Conservation (phyloP, 2,329 filamentous ascomycete genomes). For the Calonectria hawksworthii region DNA sequence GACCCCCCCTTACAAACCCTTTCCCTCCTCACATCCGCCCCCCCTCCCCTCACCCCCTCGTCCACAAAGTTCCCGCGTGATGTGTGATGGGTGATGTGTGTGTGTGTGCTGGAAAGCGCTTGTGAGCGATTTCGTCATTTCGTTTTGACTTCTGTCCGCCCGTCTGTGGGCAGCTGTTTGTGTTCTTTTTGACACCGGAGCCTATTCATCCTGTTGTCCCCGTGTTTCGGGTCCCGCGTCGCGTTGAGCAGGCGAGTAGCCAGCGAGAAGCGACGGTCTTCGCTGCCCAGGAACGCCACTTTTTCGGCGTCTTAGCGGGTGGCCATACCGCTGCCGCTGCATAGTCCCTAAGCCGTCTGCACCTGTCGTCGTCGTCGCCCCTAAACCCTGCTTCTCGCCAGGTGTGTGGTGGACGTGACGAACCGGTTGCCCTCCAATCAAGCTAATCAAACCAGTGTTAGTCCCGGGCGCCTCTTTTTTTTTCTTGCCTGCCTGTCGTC, state of each 20-base stretch:
- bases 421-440: not conserved
- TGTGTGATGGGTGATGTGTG: not conserved
- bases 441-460: slow-evolving; percentile 13
- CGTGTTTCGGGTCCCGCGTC: not conserved
- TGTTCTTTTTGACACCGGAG: not conserved
- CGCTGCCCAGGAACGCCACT: not conserved
- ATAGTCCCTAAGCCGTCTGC: not conserved
- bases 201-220: not conserved
- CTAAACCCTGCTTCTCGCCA: not conserved
- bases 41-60: not conserved
- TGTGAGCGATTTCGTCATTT: not conserved
- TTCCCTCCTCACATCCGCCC: not conserved
- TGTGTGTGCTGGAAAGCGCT: not conserved
- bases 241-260: not conserved
- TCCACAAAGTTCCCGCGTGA: not conserved
- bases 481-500: not conserved
- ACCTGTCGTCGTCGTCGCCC: not conserved
- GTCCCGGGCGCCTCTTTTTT: slow-evolving; percentile 10
- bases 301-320: not conserved
- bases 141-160: not conserved
- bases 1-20: not conserved
- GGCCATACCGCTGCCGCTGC: not conserved
- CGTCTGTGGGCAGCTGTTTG: not conserved
- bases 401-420: not conserved
- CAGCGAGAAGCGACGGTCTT: not conserved